These are phyloP conservation scores for Mucor circinelloides DNA, from an alignment of 371 early-diverging fungal genomes.

Conservation along the genomic window DNA sequence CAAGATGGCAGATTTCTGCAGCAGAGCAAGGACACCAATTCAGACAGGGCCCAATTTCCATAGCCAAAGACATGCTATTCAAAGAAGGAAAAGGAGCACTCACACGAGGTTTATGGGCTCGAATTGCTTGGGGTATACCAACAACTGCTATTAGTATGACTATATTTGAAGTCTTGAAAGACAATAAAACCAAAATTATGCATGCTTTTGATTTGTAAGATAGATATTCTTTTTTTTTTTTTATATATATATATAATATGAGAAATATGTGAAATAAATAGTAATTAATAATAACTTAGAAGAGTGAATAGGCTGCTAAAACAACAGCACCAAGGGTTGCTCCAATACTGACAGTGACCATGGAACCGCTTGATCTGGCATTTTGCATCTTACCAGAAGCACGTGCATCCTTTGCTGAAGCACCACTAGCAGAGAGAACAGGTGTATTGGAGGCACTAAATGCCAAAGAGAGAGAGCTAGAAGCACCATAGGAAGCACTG, in stretches of 20 bases:
- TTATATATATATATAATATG: background rate
- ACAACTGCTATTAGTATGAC: conserved; percentile 74
- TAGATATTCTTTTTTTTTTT: conserved; percentile 1
- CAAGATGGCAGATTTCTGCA: conserved; percentile 74
- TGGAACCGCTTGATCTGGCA: conserved; percentile 11
- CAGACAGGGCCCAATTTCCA: conserved; percentile 34
- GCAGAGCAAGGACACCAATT: conserved; percentile 37
- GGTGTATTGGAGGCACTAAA: conserved; percentile 15
- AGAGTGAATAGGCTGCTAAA: conserved; percentile 9
- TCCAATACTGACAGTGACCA: conserved; percentile 17
- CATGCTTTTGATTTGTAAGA: background rate
- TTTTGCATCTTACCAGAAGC: background rate
- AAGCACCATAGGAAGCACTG: background rate
- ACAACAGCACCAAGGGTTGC: conserved; percentile 16
- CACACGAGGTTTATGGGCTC: conserved; percentile 63
- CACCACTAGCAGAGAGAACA: background rate
- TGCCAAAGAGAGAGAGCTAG: conserved; percentile 11
- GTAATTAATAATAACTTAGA: conserved; percentile 5
- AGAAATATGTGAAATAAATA: background rate
- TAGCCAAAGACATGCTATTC: conserved; percentile 60
- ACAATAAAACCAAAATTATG: conserved; percentile 6
- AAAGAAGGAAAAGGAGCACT: conserved; percentile 70
- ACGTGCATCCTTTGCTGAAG: conserved; percentile 1
- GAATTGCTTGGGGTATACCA: conserved; percentile 76
- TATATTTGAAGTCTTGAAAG: conserved; percentile 75